Evolutionary conservation across 148 eudicot species (phyloP), one percentile per base, ranked within the genome.

Genomic region (Nepenthes gracilis): DNA sequence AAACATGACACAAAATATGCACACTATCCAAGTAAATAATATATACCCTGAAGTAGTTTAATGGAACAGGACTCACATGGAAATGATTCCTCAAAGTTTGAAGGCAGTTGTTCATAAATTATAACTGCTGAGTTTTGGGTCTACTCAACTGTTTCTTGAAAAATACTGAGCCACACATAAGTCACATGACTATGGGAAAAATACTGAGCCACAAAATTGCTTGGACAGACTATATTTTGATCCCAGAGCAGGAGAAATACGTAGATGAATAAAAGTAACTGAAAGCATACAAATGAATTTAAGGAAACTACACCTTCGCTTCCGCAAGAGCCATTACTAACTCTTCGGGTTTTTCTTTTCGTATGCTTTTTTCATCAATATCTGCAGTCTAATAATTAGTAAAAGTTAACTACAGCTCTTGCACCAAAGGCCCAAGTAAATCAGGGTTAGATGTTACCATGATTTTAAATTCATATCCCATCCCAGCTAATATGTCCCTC

Each of bases 281-380:
- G 23, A 15, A 54, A 54, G 35, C 12, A 33, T 54, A 54, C 57
- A 4, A 43, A 55, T 10, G 55, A 58, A 9, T 14, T 32, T 32
- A 40, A 9, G 1, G 50, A 54, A 57, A 66, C 53, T 43, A 47
- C 47, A 91, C 98, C 96, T 92, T 92, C 57, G 98, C 98, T 78
- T 85, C 90, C 15, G 98, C 98, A 69, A 92, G 81, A 60, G 96
- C 78, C 85, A 83, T 80, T 9, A 92, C 98, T 66, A 92, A 74
- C 58, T 92, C 94, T 67, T 88, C 89, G 0, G 98, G 94, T 62
- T 82, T 80, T 60, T 88, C 91, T 66, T 67, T 86, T 45, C 98
- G 82, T 59, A 88, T 92, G n/a, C 82, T 79, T 72, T 84, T 86
- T 67, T 86, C 93, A 62, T 86, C 93, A 66, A 86, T 83, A 68